These are phyloP conservation scores for Barbatosphaeria neglecta DNA, from an alignment of 495 filamentous ascomycete species.

Conservation along the genomic window DNA sequence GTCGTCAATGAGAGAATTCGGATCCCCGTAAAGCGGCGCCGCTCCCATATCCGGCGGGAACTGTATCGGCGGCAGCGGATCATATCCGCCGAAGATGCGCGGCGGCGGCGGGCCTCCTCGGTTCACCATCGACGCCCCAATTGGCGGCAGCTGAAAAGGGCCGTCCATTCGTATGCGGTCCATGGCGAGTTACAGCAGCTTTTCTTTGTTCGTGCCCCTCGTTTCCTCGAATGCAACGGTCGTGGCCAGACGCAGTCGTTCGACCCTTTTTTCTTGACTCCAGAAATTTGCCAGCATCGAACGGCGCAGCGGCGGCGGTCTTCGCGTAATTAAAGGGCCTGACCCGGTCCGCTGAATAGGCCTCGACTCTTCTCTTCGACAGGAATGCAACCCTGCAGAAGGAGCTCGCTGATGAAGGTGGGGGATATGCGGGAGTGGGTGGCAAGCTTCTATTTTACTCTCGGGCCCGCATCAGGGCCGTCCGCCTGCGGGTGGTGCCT, in stretches of 20 bases:
- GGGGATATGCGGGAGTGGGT: no score
- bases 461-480: not conserved
- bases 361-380: no score
- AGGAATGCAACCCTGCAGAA: no score
- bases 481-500: no score
- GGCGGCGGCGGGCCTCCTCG: conserved; percentile 31
- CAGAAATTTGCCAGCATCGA: no score
- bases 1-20: conserved; percentile 43
- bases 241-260: no score
- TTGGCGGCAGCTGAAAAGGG: conserved; percentile 36
- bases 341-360: no score
- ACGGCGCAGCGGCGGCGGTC: no score
- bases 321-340: not conserved
- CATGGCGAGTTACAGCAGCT: conserved; percentile 19
- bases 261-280: conserved; percentile 1
- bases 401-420: no score
- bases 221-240: not conserved
- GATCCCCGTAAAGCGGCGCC: conserved; percentile 52
- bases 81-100: conserved; percentile 59
- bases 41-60: conserved; percentile 40
- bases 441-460: not conserved
- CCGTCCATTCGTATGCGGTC: conserved; percentile 27
- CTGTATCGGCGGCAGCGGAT: conserved; percentile 43
- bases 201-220: not conserved
- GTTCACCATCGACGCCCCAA: conserved; percentile 47